These are phyloP conservation scores for Blakeslea trispora DNA, from an alignment of 371 early-diverging fungal genomes.

Conservation along the genomic window DNA sequence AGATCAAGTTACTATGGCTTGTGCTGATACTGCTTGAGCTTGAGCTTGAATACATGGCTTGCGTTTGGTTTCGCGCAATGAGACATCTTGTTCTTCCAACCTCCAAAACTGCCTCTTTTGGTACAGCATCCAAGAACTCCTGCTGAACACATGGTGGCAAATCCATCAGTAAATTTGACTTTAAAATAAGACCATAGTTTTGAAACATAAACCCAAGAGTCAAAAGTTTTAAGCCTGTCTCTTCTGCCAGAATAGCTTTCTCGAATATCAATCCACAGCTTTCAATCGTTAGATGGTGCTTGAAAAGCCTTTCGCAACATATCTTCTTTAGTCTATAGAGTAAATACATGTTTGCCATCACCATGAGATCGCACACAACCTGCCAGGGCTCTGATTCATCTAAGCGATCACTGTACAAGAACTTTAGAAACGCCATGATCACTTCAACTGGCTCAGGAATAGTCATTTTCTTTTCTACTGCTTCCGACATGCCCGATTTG, in stretches of 20 bases:
- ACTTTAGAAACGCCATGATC: slow-evolving; percentile 58
- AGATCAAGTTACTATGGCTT: slow-evolving; percentile 1
- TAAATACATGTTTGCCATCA: slow-evolving; percentile 61
- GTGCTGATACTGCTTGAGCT: not conserved
- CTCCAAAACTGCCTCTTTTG: slow-evolving; percentile 46
- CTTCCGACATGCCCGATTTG: slow-evolving; percentile 63
- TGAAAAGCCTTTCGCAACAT: slow-evolving; percentile 53
- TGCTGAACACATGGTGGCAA: slow-evolving; percentile 33
- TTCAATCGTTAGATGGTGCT: slow-evolving; percentile 49
- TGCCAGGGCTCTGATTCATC: slow-evolving; percentile 45
- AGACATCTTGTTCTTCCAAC: slow-evolving; percentile 15
- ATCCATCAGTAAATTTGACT: slow-evolving; percentile 46
- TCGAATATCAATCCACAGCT: slow-evolving; percentile 59
- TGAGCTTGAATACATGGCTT: not conserved
- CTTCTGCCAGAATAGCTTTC: slow-evolving; percentile 55
- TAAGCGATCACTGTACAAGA: slow-evolving; percentile 64
- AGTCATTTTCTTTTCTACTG: slow-evolving; percentile 44
- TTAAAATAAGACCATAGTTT: slow-evolving; percentile 54
- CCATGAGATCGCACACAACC: slow-evolving; percentile 54
- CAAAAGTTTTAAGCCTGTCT: slow-evolving; percentile 52
- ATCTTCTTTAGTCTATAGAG: slow-evolving; percentile 59
- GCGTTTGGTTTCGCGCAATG: not conserved
- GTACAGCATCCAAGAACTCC: slow-evolving; percentile 46
- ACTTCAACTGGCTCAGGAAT: slow-evolving; percentile 58
- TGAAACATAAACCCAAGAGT: slow-evolving; percentile 54